Evolutionary conservation across 441 rosid genomes (phyloP).

Genomic region (Syzygium syzygioides): DNA sequence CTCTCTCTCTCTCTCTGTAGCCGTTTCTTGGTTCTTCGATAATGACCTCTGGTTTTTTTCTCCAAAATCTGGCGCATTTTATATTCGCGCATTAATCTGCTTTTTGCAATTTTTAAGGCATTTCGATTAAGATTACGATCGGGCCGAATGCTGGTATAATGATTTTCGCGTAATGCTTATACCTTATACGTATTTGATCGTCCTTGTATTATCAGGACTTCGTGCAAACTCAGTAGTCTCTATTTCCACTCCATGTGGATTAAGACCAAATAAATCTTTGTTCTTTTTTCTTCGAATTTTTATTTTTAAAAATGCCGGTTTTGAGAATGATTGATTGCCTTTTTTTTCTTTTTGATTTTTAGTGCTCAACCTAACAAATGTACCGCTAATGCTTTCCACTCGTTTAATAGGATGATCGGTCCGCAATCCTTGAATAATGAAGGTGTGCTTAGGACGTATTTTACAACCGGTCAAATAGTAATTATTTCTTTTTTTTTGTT

Average conservation of each 20-base stretch:
- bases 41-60: background rate
- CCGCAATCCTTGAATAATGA: background rate
- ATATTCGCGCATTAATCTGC: background rate
- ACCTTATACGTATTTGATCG: background rate
- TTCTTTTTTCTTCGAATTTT: background rate
- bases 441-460: no score
- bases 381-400: background rate
- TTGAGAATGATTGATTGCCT: background rate
- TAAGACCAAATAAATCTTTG: background rate
- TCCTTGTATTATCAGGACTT: background rate
- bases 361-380: background rate
- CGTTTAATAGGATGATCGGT: background rate
- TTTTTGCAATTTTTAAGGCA: background rate
- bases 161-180: no score
- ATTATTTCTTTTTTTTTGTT: no score
- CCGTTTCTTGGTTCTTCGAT: background rate
- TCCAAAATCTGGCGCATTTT: background rate
- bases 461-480: no score
- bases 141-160: background rate
- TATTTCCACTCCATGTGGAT: background rate
- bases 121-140: background rate
- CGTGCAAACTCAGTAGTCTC: background rate
- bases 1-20: background rate
- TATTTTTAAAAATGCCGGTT: background rate
- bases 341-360: background rate